A percentile compares a stretch with the other conserved stretches of the same genome.
These are phyloP conservation scores for Boletus eberwhitei DNA, from an alignment of 768 basidiomycete genomes.

Conservation along the genomic window DNA sequence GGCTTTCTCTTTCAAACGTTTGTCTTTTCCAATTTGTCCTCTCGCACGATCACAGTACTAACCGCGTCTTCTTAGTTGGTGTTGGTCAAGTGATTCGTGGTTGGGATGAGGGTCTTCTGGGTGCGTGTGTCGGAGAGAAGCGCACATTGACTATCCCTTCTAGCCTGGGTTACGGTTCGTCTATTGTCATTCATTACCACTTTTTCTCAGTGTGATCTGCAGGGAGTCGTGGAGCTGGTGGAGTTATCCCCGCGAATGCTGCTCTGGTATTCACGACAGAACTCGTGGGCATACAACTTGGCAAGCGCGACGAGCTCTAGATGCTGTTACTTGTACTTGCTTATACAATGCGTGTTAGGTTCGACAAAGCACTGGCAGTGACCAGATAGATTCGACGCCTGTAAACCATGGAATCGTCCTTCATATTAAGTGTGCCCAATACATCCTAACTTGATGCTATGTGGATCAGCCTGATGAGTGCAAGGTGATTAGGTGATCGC, in stretches of 20 bases:
- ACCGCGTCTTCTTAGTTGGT: constrained; percentile 50
- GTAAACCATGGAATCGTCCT: neutral
- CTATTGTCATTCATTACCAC: neutral
- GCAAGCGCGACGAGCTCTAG: constrained; percentile 55
- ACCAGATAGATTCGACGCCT: neutral
- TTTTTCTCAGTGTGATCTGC: neutral
- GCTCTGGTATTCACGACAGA: constrained; percentile 87
- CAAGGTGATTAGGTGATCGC: constrained; percentile 5
- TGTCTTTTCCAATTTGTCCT: constrained; percentile 20
- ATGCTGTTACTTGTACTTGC: neutral
- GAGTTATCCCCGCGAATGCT: constrained; percentile 73
- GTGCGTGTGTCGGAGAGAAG: constrained; percentile 88
- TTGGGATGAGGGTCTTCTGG: constrained; percentile 79
- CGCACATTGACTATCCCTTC: constrained; percentile 86
- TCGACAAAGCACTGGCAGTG: neutral
- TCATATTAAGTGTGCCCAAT: neutral
- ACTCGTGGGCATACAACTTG: constrained; percentile 58
- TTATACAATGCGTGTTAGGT: neutral
- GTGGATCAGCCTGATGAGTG: neutral
- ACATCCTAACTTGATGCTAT: neutral
- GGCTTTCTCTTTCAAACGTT: constrained; percentile 79
- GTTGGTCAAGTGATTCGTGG: constrained; percentile 79
- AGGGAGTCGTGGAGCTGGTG: constrained; percentile 76
- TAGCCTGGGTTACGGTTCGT: constrained; percentile 76
- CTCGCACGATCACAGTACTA: neutral